Base-by-base conservation (phyloP, 306 rosid genomes). In the Purshia tridentata region DNA sequence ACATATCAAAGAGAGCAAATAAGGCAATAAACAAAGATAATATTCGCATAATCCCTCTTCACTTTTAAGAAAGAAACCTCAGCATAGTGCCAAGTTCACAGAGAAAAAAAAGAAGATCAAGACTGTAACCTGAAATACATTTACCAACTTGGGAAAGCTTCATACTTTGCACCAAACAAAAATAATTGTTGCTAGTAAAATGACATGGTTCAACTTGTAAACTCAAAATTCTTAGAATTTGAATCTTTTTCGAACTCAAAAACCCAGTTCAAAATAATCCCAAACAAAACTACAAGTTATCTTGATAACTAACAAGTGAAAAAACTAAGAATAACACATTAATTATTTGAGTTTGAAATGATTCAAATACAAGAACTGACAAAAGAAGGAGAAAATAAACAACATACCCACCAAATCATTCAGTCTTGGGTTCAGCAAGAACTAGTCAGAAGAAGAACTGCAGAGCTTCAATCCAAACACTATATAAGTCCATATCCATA, bases 401-500 rank as follows among this genome's bases (percentile, higher is more conserved):
- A 20, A n/a, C 16, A 47, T 48, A 72, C 79, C 52, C 76, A 68
- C 55, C 65, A 47, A 67, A 22, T 72, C 78, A 72, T 70, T 72
- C 73, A 67, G 78, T 55, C 70, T 65, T 29, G 50, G 47, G 56
- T n/a, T 22, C 45, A 62, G 50, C 35, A 65, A 48, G 42, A 23
- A 39, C 49, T 44, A 42, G 68, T 80, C 77, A 41, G 56, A 77
- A 55, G 47, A 69, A 58, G 16, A 37, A 72, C 53, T 73, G 7
- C 52, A 42, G 8, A 52, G 72, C 65, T 66, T 63, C 52, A 76
- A 41, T 39, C 8, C 20, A 40, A 64, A 64, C 69, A 64, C 52
- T 41, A 44, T 13, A 29, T 4, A 46, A 54, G 3, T 19, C 35
- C 19, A 5, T 53, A 4, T n/a, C 14, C 42, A 29, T 29, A 29